phyloP scores from a whole-genome alignment of 192 early-diverging fungal species.

The Coemansia sp. region DNA sequence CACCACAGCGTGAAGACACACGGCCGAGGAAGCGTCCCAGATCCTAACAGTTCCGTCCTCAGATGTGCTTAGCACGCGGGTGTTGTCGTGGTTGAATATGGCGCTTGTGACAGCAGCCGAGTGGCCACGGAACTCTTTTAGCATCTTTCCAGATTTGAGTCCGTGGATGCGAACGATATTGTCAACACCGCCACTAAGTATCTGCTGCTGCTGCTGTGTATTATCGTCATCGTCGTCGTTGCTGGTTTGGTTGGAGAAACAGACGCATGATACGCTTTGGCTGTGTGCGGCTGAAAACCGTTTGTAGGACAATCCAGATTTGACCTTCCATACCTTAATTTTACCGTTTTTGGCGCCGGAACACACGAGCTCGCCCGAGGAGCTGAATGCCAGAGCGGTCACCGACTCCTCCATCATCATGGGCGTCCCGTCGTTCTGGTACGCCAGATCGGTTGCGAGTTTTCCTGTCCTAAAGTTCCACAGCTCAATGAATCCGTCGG shows the following conservation, averaged over 20 bases:
- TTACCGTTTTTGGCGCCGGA: constrained; percentile 84
- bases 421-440: constrained; percentile 78
- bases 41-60: constrained; percentile 85
- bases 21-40: constrained; percentile 84
- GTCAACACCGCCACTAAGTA: constrained; percentile 84
- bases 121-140: constrained; percentile 93
- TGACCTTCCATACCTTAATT: constrained; percentile 87
- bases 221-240: background rate
- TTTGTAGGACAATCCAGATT: constrained; percentile 69
- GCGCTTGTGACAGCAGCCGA: constrained; percentile 85
- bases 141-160: constrained; percentile 86
- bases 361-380: constrained; percentile 73
- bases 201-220: constrained; percentile 67
- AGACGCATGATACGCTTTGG: constrained; percentile 78
- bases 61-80: constrained; percentile 73
- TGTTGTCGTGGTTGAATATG: constrained; percentile 69
- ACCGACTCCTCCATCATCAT: constrained; percentile 94
- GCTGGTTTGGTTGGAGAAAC: constrained; percentile 56
- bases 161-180: constrained; percentile 81
- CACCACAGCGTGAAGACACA: constrained; percentile 64
- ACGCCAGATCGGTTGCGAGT: constrained; percentile 82
- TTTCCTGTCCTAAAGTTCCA: constrained; percentile 95
- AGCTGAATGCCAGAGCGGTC: constrained; percentile 72
- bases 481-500: constrained; percentile 95
- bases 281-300: constrained; percentile 82